Evolutionary conservation across 129 eudicot species (phyloP), one percentile per base, ranked within the genome.

Genomic region (Cynara cardunculus): DNA sequence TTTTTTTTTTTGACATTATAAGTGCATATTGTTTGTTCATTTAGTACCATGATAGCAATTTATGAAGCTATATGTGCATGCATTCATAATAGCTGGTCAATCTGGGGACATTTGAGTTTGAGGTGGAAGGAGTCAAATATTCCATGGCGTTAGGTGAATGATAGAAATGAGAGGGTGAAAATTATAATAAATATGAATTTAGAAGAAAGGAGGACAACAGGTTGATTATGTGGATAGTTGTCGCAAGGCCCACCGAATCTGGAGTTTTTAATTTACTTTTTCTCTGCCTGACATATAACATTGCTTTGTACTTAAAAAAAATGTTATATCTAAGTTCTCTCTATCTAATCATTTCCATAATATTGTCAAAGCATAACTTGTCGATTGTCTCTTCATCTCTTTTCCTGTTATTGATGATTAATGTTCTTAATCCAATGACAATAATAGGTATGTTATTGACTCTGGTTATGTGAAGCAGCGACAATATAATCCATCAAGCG

Each of bases 391-490:
- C 19, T 73, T 44, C 22, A 73, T 22, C 35, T 64, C 13, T 44
- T 46, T 25, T 74, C 35, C 59, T 12, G 46, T 49, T 22, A 74
- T 7, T n/a, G 6, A 19, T 8, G 11, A 25, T 69, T 68, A 41
- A 56, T 82, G 19, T 26, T 78, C 69, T 30, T 10, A 67, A 46
- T 12, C 77, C 24, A 25, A 34, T 64, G 49, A 13, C 66, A 72
- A 41, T 83, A 76, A 44, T 78, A 94, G 97, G 92, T 94, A 96
- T 71, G 99, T 96, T 19, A 91, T 96, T 82, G 99, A 96, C 91
- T 79, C 97, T 65, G 99, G 99, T 49, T 96, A 87, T 86, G 99
- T 96, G 89, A 96, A 96, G 91, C 99, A 96, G 76, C 89, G 97
- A 5, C 95, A 96, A 16, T 96, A 96, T 86, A 96, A 92, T 82